Percentiles rank a stretch among this genome's conserved stretches.
These are phyloP conservation scores for Lasiosphaeris hirsuta DNA, from an alignment of 495 filamentous ascomycete species.

Conservation along the genomic window DNA sequence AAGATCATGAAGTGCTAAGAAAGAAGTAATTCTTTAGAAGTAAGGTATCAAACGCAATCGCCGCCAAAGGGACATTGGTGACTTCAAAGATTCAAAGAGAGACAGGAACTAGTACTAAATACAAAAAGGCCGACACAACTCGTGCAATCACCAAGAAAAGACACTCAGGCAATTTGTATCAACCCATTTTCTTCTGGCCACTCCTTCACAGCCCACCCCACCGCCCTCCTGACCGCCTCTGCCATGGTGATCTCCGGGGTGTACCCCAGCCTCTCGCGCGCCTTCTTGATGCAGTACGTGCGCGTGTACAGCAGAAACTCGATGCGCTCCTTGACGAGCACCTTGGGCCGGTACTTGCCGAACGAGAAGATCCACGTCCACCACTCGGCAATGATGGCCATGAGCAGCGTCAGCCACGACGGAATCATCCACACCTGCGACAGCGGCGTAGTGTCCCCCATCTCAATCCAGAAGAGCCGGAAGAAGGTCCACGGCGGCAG, in stretches of 20 bases:
- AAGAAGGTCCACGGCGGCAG: slow-evolving; percentile 13
- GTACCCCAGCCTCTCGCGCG: slow-evolving; percentile 38
- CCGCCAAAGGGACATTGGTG: too few relatives aligned
- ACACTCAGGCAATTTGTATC: too few relatives aligned
- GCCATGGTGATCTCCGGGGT: slow-evolving; percentile 53
- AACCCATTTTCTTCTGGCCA: slow-evolving; percentile 15
- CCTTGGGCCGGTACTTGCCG: slow-evolving; percentile 7
- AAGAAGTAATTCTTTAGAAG: too few relatives aligned
- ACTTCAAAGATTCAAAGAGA: too few relatives aligned
- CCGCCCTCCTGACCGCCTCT: slow-evolving; percentile 32
- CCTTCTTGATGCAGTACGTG: slow-evolving; percentile 11
- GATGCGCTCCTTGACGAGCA: slow-evolving; percentile 13
- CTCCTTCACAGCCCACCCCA: slow-evolving; percentile 29
- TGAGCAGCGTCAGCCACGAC: not conserved
- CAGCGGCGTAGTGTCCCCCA: slow-evolving; percentile 10
- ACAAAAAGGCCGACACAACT: too few relatives aligned
- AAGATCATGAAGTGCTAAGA: too few relatives aligned
- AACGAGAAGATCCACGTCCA: slow-evolving; percentile 4
- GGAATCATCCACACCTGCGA: slow-evolving; percentile 12
- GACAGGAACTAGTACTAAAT: too few relatives aligned
- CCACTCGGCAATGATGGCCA: slow-evolving; percentile 16
- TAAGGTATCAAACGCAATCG: too few relatives aligned
- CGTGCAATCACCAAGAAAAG: too few relatives aligned
- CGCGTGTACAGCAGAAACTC: slow-evolving; percentile 15
- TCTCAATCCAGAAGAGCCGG: slow-evolving; percentile 10